Evolutionary conservation across 345 rosid genomes (phyloP).

Genomic region (Populus deltoides): DNA sequence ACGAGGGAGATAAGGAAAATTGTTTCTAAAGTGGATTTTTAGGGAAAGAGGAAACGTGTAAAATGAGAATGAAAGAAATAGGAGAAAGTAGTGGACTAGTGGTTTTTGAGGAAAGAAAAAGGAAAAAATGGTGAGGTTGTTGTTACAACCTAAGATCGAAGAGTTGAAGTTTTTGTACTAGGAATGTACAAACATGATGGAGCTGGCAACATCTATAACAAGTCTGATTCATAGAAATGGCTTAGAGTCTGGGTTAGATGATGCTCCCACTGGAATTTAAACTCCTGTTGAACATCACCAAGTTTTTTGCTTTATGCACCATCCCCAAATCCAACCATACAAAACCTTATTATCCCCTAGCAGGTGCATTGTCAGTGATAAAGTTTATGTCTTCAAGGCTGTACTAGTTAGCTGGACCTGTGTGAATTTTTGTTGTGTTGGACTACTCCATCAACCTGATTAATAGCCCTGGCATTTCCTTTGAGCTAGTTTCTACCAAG

Average conservation of each 20-base stretch:
- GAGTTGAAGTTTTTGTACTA: neutral
- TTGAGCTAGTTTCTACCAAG: neutral
- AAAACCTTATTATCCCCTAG: neutral
- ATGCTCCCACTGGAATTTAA: neutral
- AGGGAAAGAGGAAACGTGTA: neutral
- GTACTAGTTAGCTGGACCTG: neutral
- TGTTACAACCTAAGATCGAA: neutral
- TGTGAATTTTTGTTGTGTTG: neutral
- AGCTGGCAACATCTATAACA: neutral
- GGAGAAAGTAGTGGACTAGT: neutral
- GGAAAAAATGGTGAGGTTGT: neutral
- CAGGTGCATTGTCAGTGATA: neutral
- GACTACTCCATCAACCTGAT: neutral
- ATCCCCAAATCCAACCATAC: neutral
- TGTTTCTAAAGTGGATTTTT: neutral
- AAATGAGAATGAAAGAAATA: neutral
- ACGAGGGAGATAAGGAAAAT: neutral
- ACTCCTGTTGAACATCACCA: neutral
- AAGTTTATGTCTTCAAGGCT: neutral
- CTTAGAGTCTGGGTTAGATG: neutral
- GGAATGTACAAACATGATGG: neutral
- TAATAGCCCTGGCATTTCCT: neutral
- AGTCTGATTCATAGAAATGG: neutral
- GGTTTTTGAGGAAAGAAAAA: neutral
- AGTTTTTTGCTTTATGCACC: neutral